Evolutionary conservation across 1,284 basidiomycete species (phyloP).

Genomic region (Papiliotrema terrestris): DNA sequence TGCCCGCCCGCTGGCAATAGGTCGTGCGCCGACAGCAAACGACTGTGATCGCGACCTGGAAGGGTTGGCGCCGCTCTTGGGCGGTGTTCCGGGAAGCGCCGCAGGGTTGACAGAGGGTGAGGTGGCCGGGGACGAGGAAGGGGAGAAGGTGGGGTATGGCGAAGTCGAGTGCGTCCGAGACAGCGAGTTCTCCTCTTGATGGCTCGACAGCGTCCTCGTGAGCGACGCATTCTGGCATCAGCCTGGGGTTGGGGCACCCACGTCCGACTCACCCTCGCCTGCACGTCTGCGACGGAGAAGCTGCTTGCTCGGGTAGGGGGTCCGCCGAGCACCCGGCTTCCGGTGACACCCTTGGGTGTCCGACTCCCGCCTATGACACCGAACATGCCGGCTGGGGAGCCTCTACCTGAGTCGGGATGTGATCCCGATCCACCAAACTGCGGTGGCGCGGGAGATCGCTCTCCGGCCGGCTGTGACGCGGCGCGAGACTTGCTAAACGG

Average conservation of each 20-base stretch:
- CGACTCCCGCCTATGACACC: constrained; percentile 45
- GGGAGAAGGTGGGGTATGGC: constrained; percentile 44
- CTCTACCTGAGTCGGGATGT: constrained; percentile 32
- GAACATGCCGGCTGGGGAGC: constrained; percentile 23
- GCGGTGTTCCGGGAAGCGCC: constrained; percentile 34
- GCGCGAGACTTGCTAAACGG: constrained; percentile 35
- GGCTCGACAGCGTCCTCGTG: constrained; percentile 39
- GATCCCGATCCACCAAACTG: constrained; percentile 5
- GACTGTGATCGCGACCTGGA: constrained; percentile 44
- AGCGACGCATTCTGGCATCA: constrained; percentile 25
- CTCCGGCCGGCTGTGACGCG: constrained; percentile 40
- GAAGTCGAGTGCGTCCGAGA: constrained; percentile 35
- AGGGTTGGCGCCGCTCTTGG: constrained; percentile 34
- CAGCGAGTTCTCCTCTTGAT: constrained; percentile 36
- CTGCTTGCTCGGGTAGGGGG: constrained; percentile 40
- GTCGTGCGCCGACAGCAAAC: constrained; percentile 38
- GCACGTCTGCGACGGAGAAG: constrained; percentile 37
- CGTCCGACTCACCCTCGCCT: constrained; percentile 22
- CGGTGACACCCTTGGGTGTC: constrained; percentile 26
- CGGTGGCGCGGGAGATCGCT: constrained; percentile 22
- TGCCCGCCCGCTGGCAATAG: constrained; percentile 21
- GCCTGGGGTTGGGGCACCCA: constrained; percentile 10
- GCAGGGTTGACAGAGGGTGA: constrained; percentile 26
- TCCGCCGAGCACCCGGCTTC: constrained; percentile 11
- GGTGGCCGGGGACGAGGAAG: constrained; percentile 34